A percentile compares a stretch with the other conserved stretches of the same genome.
phyloP scores from a whole-genome alignment of 495 filamentous ascomycete species.

The Xylaria nigripes region DNA sequence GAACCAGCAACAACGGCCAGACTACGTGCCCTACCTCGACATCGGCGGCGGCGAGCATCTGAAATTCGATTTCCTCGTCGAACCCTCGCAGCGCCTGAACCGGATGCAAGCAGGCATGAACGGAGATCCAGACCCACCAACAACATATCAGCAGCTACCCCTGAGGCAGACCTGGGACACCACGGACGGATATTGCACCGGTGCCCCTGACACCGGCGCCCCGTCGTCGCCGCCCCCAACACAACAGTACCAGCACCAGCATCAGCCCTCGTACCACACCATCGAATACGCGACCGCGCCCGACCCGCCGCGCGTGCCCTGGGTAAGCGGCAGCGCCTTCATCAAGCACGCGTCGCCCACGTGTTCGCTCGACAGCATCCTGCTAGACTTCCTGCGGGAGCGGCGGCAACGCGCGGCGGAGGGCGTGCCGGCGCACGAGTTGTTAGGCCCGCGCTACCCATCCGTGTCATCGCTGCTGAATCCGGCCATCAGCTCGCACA shows the following conservation, averaged over 20 bases:
- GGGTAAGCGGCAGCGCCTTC: constrained; percentile 30
- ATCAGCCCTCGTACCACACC: not conserved
- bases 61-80: constrained; percentile 61
- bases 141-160: constrained; percentile 28
- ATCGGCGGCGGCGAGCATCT: constrained; percentile 51
- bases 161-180: constrained; percentile 41
- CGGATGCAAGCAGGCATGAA: constrained; percentile 30
- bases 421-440: constrained; percentile 49
- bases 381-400: constrained; percentile 69
- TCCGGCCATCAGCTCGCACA: constrained; percentile 48
- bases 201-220: not conserved
- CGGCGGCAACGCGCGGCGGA: constrained; percentile 55
- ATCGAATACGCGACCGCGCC: constrained; percentile 13
- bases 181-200: not conserved
- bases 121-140: constrained; percentile 30
- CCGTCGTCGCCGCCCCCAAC: not conserved
- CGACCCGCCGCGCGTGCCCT: not conserved
- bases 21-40: constrained; percentile 48
- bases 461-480: constrained; percentile 67
- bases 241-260: constrained; percentile 7
- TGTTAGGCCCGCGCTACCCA: constrained; percentile 67
- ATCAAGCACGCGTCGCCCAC: constrained; percentile 54
- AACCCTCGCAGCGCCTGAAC: constrained; percentile 31
- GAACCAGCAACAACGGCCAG: constrained; percentile 49
- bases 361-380: constrained; percentile 63